Percentiles rank a stretch among this genome's conserved stretches.
phyloP scores from a whole-genome alignment of 1,139 yeast species.

The Hemisphaericaspora xylanilytica region DNA sequence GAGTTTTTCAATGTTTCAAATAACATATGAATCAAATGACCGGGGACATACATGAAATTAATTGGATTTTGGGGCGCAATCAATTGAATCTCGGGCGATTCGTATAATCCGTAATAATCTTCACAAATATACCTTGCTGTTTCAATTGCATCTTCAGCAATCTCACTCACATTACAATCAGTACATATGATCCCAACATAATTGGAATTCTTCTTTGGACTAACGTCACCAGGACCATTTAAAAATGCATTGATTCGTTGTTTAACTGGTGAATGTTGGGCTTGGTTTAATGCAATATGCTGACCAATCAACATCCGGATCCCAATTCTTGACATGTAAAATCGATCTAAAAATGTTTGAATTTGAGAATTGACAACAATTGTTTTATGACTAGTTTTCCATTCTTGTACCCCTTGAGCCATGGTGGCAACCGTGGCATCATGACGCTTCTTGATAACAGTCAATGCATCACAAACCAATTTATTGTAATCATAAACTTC shows the following conservation, averaged over 20 bases:
- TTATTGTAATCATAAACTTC: constrained; percentile 75
- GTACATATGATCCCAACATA: constrained; percentile 87
- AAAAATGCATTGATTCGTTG: constrained; percentile 35
- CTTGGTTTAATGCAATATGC: constrained; percentile 75
- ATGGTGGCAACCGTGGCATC: constrained; percentile 93
- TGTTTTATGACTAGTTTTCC: constrained; percentile 62
- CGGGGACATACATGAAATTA: constrained; percentile 84
- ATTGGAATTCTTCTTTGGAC: constrained; percentile 27
- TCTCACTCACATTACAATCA: constrained; percentile 72
- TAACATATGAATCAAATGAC: constrained; percentile 84
- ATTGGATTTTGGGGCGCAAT: constrained; percentile 67
- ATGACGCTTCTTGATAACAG: constrained; percentile 75
- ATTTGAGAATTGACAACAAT: constrained; percentile 58
- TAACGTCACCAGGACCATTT: constrained; percentile 26
- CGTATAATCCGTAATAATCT: constrained; percentile 79
- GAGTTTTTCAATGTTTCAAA: constrained; percentile 85
- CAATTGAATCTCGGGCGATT: constrained; percentile 76
- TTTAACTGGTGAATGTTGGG: constrained; percentile 52
- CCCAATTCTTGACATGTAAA: constrained; percentile 85
- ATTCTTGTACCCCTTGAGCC: constrained; percentile 89
- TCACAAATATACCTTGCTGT: constrained; percentile 86
- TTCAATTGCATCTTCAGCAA: constrained; percentile 82
- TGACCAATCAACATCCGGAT: constrained; percentile 89
- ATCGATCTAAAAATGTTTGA: constrained; percentile 76
- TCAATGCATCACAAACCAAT: constrained; percentile 61